Evolutionary conservation across 257 asterid genomes (phyloP).

Genomic region (Buddleja alternifolia): DNA sequence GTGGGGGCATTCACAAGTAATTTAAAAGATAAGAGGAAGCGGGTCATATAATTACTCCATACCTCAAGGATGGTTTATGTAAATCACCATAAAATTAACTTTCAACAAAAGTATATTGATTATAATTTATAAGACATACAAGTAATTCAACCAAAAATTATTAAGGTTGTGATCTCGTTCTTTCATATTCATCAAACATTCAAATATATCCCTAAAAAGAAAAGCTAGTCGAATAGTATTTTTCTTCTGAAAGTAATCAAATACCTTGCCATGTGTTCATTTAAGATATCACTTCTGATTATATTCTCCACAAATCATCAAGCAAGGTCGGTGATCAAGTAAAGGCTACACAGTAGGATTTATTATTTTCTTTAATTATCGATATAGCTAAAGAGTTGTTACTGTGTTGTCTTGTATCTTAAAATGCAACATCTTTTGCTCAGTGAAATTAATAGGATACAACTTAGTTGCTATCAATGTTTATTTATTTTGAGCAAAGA

Average conservation of each 20-base stretch:
- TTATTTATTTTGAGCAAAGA: neutral
- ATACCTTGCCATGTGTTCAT: too few species aligned
- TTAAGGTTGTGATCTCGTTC: too few species aligned
- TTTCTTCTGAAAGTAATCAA: too few species aligned
- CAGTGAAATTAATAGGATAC: neutral
- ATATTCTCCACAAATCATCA: too few species aligned
- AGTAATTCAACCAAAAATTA: neutral
- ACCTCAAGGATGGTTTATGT: too few species aligned
- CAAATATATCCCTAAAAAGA: too few species aligned
- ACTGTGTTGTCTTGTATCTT: neutral
- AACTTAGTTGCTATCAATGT: conserved; percentile 6
- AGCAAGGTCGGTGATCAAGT: neutral
- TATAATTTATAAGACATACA: neutral
- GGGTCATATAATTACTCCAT: too few species aligned
- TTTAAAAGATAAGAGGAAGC: too few species aligned
- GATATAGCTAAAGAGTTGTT: neutral
- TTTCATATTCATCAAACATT: neutral
- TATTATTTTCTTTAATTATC: neutral
- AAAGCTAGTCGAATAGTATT: too few species aligned
- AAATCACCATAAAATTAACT: too few species aligned
- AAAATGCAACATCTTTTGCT: neutral
- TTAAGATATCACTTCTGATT: too few species aligned
- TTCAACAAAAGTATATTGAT: neutral
- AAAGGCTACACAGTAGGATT: neutral
- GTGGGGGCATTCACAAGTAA: too few species aligned